Conservation (phyloP, 495 filamentous ascomycete species). For the Xylaria venustula region DNA sequence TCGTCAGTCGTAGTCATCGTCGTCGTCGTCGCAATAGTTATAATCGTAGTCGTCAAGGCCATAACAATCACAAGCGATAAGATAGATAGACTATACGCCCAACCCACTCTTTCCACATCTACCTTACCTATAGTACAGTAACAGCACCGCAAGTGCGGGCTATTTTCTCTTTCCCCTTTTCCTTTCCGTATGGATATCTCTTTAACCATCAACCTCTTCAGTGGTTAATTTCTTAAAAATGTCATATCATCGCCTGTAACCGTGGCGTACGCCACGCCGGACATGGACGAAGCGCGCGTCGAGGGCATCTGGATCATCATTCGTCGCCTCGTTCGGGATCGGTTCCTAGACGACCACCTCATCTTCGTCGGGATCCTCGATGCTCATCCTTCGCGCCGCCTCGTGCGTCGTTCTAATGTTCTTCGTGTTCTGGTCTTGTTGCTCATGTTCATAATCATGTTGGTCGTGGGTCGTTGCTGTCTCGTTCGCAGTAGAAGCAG, state of each 20-base stretch:
- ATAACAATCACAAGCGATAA: no score
- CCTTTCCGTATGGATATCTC: no score
- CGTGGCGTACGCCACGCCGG: not conserved
- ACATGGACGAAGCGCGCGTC: conserved; percentile 5
- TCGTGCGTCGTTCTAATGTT: conserved; percentile 50
- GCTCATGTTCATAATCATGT: conserved; percentile 8
- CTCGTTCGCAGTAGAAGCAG: no score
- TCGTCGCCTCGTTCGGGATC: not conserved
- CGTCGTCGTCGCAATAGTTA: no score
- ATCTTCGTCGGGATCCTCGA: conserved; percentile 58
- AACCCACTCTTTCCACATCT: not conserved
- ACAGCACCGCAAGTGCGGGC: no score
- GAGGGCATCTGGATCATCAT: not conserved
- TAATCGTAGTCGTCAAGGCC: no score
- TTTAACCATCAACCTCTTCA: no score
- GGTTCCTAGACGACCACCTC: conserved; percentile 39
- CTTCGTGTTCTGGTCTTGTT: conserved; percentile 37
- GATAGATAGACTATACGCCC: not conserved
- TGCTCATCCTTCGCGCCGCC: conserved; percentile 52
- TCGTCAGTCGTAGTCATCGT: no score
- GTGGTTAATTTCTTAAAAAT: no score
- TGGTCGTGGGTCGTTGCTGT: no score
- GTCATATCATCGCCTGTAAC: not conserved
- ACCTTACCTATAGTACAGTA: not conserved
- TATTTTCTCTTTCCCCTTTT: no score